phyloP scores from a whole-genome alignment of 2,329 filamentous ascomycete species.

The Aureobasidium vineae region DNA sequence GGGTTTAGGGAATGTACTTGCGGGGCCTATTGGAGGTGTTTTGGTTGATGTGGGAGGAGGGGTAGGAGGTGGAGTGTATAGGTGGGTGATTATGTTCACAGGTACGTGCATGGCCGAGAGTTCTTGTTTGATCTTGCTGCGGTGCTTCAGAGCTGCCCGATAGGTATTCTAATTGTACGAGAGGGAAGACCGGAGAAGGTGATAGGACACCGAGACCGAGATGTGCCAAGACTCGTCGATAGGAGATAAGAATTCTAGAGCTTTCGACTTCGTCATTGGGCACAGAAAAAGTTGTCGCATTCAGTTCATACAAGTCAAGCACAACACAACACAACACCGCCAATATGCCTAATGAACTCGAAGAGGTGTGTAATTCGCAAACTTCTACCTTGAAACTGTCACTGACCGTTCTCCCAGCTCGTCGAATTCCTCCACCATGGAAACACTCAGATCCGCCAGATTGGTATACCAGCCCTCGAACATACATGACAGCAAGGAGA shows the following conservation, averaged over 20 bases:
- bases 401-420: constrained; percentile 54
- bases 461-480: constrained; percentile 53
- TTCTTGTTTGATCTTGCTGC: not conserved
- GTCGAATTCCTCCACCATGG: constrained; percentile 92
- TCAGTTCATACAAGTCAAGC: not conserved
- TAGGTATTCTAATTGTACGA: too few species aligned
- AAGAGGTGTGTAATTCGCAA: constrained; percentile 42
- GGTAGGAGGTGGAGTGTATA: not conserved
- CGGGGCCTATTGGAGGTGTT: constrained; percentile 33
- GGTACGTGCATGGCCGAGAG: not conserved
- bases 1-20: constrained; percentile 34
- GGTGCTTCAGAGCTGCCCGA: not conserved
- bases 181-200: too few species aligned
- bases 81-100: not conserved
- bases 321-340: not conserved
- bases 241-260: constrained; percentile 16
- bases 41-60: constrained; percentile 20
- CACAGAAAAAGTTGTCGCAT: constrained; percentile 17
- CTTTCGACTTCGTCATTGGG: constrained; percentile 11
- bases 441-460: constrained; percentile 83
- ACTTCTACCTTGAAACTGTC: not conserved
- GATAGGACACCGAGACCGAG: too few species aligned
- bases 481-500: not conserved
- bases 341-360: constrained; percentile 51
- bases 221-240: not conserved